Conservation (phyloP, 2,329 filamentous ascomycete genomes). For the Chaetomium olivaceum region DNA sequence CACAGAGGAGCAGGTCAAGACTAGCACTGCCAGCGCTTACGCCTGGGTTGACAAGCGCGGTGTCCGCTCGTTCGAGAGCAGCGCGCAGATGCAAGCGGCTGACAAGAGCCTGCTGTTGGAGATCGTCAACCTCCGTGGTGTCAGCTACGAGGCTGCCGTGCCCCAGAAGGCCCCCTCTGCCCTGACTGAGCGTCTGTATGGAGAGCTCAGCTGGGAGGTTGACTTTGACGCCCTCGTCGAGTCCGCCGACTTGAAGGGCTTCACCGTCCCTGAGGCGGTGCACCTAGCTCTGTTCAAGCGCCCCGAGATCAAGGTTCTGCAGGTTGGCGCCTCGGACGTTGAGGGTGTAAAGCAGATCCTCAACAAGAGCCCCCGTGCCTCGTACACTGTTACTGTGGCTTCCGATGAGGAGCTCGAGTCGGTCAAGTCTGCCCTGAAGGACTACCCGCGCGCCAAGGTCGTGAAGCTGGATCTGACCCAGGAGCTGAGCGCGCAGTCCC, state of each 20-base stretch:
- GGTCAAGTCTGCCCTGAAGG: neutral
- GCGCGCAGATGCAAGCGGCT: neutral
- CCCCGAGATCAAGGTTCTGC: neutral
- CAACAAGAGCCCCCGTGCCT: neutral
- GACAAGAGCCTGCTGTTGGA: neutral
- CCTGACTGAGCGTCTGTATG: neutral
- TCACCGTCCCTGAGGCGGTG: neutral
- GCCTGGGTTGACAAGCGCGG: neutral
- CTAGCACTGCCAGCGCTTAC: neutral
- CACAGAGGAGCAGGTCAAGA: neutral
- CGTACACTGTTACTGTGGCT: neutral
- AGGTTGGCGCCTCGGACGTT: neutral
- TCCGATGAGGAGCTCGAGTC: neutral
- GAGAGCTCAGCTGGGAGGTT: neutral
- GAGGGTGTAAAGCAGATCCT: neutral
- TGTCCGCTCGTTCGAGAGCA: neutral
- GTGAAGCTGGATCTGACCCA: neutral
- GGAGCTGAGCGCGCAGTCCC: neutral
- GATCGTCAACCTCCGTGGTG: neutral
- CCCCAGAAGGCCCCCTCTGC: neutral
- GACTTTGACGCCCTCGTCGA: neutral
- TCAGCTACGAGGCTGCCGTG: neutral
- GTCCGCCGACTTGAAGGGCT: neutral
- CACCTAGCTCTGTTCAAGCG: neutral
- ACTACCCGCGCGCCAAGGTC: neutral